Base-by-base conservation (phyloP, 768 basidiomycete species). In the Kwoniella mangroviensis region DNA sequence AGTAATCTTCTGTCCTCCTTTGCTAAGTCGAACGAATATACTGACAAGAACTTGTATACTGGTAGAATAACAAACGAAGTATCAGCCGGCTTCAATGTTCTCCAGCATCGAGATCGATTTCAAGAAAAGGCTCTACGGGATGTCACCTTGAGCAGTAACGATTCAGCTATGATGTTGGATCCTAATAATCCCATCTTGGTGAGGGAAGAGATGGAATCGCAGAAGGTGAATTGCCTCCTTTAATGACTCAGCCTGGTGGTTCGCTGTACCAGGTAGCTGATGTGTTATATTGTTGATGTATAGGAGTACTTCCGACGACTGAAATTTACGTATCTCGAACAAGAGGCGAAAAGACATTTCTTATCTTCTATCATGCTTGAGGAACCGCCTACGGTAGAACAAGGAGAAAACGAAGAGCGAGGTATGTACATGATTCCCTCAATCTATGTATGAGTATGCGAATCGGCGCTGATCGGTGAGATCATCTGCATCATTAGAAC, bases 321-420 rank as follows among this genome's bases (percentile, higher is more conserved):
- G 28, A 95, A 95, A 83, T 93, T 92, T 77, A 91, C 92, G 72
- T 94, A 93, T 79, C 84, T 94, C 19, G 92, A 96, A 77, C 92
- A 93, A 81, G 92, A 93, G 73, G 92, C 94, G 3, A 96, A 95
- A 79, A 89, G 92, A 75, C 90, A 91, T 82, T 95, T 94, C 77
- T 86, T 94, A 75, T 90, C 91, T 80, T 89, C 89, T 0, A 93
- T 95, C 75, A 90, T 93, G 59, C 92, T 90, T 11, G 89, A 92
- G 75, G 92, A 94, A 68, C 91, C 92, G 0, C 90, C 91, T 2
- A 88, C 89, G 68, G 88, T 94, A 51, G 90, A 90, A 5, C 89
- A 89, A 9, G 90, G 90, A n/a, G 89, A 90, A 70, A 94, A 94
- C 75, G 88, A 90, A 69, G 87, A 86, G 22, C 86, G 79, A 52